Conservation (phyloP, 2,329 filamentous ascomycete species). For the Calonectria naviculata region DNA sequence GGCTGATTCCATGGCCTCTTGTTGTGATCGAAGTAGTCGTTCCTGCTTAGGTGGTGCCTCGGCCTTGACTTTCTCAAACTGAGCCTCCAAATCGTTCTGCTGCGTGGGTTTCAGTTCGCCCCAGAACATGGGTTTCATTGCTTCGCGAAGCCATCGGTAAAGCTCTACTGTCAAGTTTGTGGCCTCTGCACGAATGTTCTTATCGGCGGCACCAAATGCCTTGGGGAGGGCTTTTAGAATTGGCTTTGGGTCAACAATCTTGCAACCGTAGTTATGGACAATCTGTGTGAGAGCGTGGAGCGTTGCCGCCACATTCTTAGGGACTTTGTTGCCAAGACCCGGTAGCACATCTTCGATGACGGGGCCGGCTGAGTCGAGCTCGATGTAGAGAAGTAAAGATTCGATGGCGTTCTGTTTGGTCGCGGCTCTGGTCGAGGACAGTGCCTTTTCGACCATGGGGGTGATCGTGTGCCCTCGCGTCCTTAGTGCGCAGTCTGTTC, state of each 20-base stretch:
- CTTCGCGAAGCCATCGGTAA: constrained; percentile 96
- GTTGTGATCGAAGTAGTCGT: constrained; percentile 86
- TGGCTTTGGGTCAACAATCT: constrained; percentile 91
- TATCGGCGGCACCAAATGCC: constrained; percentile 95
- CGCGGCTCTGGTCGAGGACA: constrained; percentile 86
- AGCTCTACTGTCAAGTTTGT: constrained; percentile 93
- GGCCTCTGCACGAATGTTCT: constrained; percentile 95
- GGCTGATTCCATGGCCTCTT: constrained; percentile 81
- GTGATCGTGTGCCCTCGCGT: constrained; percentile 81
- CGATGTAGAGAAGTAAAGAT: constrained; percentile 87
- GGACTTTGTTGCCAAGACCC: constrained; percentile 85
- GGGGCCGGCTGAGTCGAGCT: constrained; percentile 86
- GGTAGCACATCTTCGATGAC: constrained; percentile 92
- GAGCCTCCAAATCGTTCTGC: constrained; percentile 90
- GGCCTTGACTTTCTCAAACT: constrained; percentile 93
- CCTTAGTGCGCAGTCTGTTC: constrained; percentile 80
- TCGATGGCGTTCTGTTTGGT: constrained; percentile 91
- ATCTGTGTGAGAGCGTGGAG: constrained; percentile 83
- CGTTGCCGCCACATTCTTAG: constrained; percentile 82
- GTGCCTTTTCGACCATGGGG: constrained; percentile 89
- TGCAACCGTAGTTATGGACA: constrained; percentile 94
- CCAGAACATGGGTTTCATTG: constrained; percentile 99
- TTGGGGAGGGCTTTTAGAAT: constrained; percentile 90
- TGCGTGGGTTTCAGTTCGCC: constrained; percentile 94
- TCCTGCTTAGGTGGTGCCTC: constrained; percentile 92